These are phyloP conservation scores for Lepidium sativum DNA, from an alignment of 345 rosid genomes.

Conservation along the genomic window DNA sequence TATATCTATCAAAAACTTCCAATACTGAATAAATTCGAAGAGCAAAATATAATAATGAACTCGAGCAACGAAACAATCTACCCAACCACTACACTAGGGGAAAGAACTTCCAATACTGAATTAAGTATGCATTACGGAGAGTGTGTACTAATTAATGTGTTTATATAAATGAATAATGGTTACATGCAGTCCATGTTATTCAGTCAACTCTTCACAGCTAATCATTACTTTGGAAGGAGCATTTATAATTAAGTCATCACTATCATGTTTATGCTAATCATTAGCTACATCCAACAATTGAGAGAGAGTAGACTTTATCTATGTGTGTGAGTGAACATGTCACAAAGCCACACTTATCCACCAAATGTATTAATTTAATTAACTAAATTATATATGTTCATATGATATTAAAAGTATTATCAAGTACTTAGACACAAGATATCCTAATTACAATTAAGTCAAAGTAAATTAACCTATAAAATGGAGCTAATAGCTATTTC, in stretches of 20 bases:
- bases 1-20: too few relatives aligned
- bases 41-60: too few relatives aligned
- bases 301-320: slow-evolving; percentile 27
- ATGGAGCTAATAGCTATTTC: too few relatives aligned
- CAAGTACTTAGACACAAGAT: neutral
- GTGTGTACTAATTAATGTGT: neutral
- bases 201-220: slow-evolving; percentile 15
- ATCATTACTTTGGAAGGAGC: slow-evolving; percentile 16
- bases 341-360: neutral
- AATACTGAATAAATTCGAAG: too few relatives aligned
- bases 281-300: slow-evolving; percentile 13
- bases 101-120: too few relatives aligned
- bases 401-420: neutral
- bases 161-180: neutral
- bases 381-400: neutral
- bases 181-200: slow-evolving; percentile 27
- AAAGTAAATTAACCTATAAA: neutral
- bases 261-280: slow-evolving; percentile 10
- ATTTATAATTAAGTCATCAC: slow-evolving; percentile 7
- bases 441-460: neutral
- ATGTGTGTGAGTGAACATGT: slow-evolving; percentile 3
- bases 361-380: neutral
- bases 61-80: too few relatives aligned
- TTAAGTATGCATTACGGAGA: neutral
- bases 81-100: too few relatives aligned